phyloP scores from a whole-genome alignment of 140 eudicot species.

The Senecio squalidus region DNA sequence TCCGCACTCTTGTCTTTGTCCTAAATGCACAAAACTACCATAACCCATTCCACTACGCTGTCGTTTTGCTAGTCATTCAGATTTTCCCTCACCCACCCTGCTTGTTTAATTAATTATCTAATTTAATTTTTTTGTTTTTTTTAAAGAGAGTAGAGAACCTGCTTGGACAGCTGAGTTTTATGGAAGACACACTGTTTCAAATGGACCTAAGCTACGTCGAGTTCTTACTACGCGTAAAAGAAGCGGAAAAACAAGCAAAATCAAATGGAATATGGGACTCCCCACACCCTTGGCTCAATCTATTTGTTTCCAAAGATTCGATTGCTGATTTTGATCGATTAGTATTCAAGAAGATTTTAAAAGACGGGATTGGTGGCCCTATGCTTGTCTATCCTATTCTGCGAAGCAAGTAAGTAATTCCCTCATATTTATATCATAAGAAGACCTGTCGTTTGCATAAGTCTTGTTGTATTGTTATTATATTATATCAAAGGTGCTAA shows the following conservation, averaged over 20 bases:
- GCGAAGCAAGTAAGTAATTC: constrained; percentile 56
- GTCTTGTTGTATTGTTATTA: not conserved
- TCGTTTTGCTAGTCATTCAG: constrained; percentile 42
- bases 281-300: constrained; percentile 96
- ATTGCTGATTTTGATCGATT: constrained; percentile 64
- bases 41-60: constrained; percentile 23
- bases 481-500: constrained; percentile 2
- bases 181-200: constrained; percentile 41
- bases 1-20: constrained; percentile 21
- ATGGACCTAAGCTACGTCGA: constrained; percentile 68
- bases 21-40: constrained; percentile 22
- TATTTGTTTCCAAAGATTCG: constrained; percentile 65
- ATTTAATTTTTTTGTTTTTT: not conserved
- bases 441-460: not conserved
- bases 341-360: constrained; percentile 63
- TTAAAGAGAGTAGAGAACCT: constrained; percentile 50
- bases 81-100: constrained; percentile 44
- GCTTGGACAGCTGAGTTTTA: constrained; percentile 44
- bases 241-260: constrained; percentile 65
- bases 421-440: not conserved
- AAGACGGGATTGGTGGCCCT: constrained; percentile 84
- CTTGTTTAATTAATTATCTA: not conserved
- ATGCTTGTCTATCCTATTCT: constrained; percentile 83
- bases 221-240: constrained; percentile 64
- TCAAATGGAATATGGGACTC: constrained; percentile 84